Base-by-base conservation (phyloP, 176 grass and related monocot genomes). In the Avena eriantha region DNA sequence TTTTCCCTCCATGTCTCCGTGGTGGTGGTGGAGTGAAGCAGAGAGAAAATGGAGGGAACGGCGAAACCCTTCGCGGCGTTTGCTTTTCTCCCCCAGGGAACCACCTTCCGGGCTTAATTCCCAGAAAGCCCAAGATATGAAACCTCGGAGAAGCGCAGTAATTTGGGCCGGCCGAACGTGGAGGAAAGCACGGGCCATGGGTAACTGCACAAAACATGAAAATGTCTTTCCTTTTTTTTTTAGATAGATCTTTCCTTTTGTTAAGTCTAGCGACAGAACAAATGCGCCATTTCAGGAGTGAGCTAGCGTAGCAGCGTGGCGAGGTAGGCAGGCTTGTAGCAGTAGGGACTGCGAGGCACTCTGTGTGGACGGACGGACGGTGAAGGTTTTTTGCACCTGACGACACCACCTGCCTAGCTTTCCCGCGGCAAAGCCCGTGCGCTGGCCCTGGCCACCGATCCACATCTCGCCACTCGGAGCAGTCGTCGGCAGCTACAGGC, bases 381-480 rank as follows among this genome's bases (percentile, higher is more conserved):
- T 1, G 64, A 34, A 41, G 39, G 35, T 4, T 4, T 39, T 66
- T 67, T 67, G 48, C 9, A 79, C 73, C 72, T 71, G 87, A 2
- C 2, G 60, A 18, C 86, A 57, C 67, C 34, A 1, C n/a, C 46
- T 80, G 82, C 59, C 68, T 22, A 22, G 21, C 87, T 85, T 89
- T 89, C 87, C 57, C 23, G 53, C 57, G 70, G 77, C 83, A 76
- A 33, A 66, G 17, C 47, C 69, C 45, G 73, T 56, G 64, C 50
- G 64, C 50, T 79, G 75, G 49, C 8, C 5, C 0, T 21, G 24
- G 39, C 46, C 80, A 36, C 56, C 1, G 19, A 4, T 31, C 43
- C 43, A 50, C 10, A 48, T 18, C 5, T 45, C 57, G 61, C 5
- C 50, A 18, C 46, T 3, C 12, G 3, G 3, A 9, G 10, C 33